Evolutionary conservation across 352 stramenopile species (phyloP).

Genomic region (Phytopythium helicoides): DNA sequence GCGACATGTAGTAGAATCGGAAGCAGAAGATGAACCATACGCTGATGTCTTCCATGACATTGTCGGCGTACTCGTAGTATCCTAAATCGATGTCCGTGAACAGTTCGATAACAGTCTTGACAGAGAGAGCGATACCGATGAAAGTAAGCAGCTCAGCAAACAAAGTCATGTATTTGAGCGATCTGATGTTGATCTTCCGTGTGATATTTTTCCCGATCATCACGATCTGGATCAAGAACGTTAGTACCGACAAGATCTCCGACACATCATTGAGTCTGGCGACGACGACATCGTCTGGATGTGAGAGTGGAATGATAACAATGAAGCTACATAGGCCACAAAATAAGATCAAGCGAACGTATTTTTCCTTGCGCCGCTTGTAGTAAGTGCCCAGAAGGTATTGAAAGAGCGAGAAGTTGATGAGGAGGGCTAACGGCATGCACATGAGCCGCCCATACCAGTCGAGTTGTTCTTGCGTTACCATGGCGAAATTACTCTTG

Average conservation of each 20-base stretch:
- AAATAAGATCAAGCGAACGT: constrained; percentile 16
- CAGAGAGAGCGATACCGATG: background rate
- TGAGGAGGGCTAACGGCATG: constrained; percentile 22
- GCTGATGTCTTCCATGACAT: constrained; percentile 17
- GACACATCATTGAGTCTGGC: constrained; percentile 20
- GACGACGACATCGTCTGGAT: constrained; percentile 4
- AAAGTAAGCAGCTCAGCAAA: constrained; percentile 16
- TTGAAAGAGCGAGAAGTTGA: constrained; percentile 29
- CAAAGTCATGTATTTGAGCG: constrained; percentile 18
- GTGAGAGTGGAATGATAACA: constrained; percentile 3
- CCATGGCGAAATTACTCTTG: background rate
- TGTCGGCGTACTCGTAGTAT: constrained; percentile 6
- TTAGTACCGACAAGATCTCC: constrained; percentile 10
- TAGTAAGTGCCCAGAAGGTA: constrained; percentile 17
- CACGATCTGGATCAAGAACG: constrained; percentile 23
- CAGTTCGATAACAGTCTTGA: constrained; percentile 3
- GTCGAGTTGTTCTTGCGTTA: background rate
- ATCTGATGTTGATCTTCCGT: constrained; percentile 17
- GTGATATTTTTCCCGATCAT: constrained; percentile 25
- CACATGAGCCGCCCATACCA: constrained; percentile 6
- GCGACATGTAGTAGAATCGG: constrained; percentile 13
- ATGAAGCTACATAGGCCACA: constrained; percentile 14
- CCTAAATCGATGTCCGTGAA: constrained; percentile 6
- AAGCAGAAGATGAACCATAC: constrained; percentile 31
- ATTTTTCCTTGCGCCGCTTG: constrained; percentile 9